Conservation (phyloP, 2,329 filamentous ascomycete species). For the Xylaria sp. region DNA sequence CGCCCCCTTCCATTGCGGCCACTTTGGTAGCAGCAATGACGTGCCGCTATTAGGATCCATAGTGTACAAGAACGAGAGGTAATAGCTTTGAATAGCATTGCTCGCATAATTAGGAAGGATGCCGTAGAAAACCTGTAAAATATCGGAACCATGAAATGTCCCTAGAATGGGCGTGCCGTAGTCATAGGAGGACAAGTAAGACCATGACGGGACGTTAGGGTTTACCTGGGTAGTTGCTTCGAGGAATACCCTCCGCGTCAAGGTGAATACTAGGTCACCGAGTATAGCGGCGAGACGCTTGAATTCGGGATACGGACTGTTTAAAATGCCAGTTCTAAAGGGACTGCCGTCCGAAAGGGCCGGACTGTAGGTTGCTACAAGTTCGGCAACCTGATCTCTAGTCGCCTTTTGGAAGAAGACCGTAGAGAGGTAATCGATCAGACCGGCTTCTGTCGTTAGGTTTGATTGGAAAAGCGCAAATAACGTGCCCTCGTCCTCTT, state of each 20-base stretch:
- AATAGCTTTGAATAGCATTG: slow-evolving; percentile 71
- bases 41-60: slow-evolving; percentile 72
- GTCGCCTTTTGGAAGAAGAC: slow-evolving; percentile 67
- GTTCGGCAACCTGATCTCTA: slow-evolving; percentile 58
- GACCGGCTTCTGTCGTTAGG: slow-evolving; percentile 67
- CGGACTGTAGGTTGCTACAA: slow-evolving; percentile 73
- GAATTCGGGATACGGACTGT: slow-evolving; percentile 79
- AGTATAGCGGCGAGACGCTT: slow-evolving; percentile 80
- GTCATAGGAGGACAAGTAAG: slow-evolving; percentile 78
- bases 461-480: slow-evolving; percentile 77
- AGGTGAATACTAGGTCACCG: slow-evolving; percentile 79
- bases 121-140: slow-evolving; percentile 76
- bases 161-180: slow-evolving; percentile 77
- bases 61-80: slow-evolving; percentile 76
- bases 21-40: slow-evolving; percentile 49
- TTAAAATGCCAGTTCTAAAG: slow-evolving; percentile 74
- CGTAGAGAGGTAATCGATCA: slow-evolving; percentile 70
- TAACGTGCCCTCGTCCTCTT: slow-evolving; percentile 83
- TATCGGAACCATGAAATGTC: slow-evolving; percentile 78
- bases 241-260: slow-evolving; percentile 74
- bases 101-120: slow-evolving; percentile 70
- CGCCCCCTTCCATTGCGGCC: slow-evolving; percentile 58
- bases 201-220: slow-evolving; percentile 73
- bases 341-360: slow-evolving; percentile 70
- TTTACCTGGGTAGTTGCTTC: slow-evolving; percentile 56